Evolutionary conservation across 352 stramenopile species (phyloP), one percentile per base, ranked within the genome.

Genomic region (Pythium pyrilobum): DNA sequence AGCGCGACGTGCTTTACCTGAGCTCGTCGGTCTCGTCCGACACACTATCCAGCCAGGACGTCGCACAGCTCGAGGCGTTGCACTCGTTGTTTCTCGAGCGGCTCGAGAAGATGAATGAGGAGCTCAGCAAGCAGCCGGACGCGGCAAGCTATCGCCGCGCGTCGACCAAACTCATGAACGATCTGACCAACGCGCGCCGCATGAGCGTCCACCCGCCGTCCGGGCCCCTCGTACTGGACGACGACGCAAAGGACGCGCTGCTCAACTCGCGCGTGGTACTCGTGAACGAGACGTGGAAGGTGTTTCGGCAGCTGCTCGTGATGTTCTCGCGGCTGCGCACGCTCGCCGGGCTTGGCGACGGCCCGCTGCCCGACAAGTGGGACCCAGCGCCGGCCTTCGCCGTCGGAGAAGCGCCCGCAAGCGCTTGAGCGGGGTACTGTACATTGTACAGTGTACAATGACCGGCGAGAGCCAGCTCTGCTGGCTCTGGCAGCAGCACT

Each of bases 221-320:
- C 11, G n/a, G 38, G 6, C 13, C 71, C 25, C 45, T 59, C 8
- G 15, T 37, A 13, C 50, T 83, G 11, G 62, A 69, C 18, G 64
- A 87, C 16, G 63, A 81, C 15, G 51, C 69, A 1, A 56, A 43
- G 31, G 62, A 65, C 18, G 45, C 44, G 15, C 41, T 66, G 2
- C 21, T 55, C 24, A 63, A 81, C 31, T 41, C 63, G 8, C 62
- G 51, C 50, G 50, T 48, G 4, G 24, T 67, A 20, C 16, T 74
- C 36, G 76, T 87, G 27, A 77, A 85, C 37, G 79, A 87, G 62
- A 79, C 72, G 40, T 89, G 79, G 79, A 87, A 80, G 38, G 71
- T 77, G 27, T 81, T 92, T n/a, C 79, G 77, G 1, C 79, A 87
- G 49, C 68, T 89, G 34, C 64, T 90, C 39, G 65, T 81, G 0